Base-by-base conservation (phyloP, 2,329 filamentous ascomycete species). In the Microdochium trichocladiopsis region DNA sequence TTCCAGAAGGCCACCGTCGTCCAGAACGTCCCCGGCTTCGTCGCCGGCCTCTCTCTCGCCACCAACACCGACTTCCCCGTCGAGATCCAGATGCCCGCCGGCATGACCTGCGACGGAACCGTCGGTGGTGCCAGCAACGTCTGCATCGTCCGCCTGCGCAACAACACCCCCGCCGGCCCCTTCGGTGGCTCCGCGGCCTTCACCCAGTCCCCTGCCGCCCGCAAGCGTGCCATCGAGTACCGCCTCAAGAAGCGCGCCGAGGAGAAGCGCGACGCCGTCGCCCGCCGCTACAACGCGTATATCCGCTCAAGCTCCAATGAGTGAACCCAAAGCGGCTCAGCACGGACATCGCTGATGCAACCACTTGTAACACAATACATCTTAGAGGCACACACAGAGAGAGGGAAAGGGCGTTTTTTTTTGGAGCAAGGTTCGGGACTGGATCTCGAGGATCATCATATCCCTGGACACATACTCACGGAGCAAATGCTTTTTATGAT, bases 161-260 rank as follows among this genome's bases (percentile, higher is more conserved):
- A 88, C 71, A 60, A 67, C 3, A 79, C 84, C 12, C 68, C 75
- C 18, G 82, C 83, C 10, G 83, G 83, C 4, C 84, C 84, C 22
- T 87, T 88, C 57, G 84, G 84, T 61, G 84, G 84, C 51, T 82
- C 80, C 14, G 82, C 76, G 28, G 83, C 82, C 28, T 87, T 87
- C 66, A 86, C 82, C 1, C 80, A 84, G 74, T 75, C 73, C 52
- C 52, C 76, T 14, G 72, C 73, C 16, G 79, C 78, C 18, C 74
- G 77, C 69, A 86, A 84, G 79, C 74, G 83, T 48, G 80, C 83
- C 37, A 69, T 86, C 52, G 79, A 78, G 62, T 84, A 79, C 68
- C 67, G 66, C 53, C 50, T 68, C 57, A 67, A 63, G 64, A 71
- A 69, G 66, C 63, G 68, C 41, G 55, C 58, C 16, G 56, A 55